Evolutionary conservation across 148 eudicot species (phyloP).

Genomic region (Rhododendron ferrugineum): DNA sequence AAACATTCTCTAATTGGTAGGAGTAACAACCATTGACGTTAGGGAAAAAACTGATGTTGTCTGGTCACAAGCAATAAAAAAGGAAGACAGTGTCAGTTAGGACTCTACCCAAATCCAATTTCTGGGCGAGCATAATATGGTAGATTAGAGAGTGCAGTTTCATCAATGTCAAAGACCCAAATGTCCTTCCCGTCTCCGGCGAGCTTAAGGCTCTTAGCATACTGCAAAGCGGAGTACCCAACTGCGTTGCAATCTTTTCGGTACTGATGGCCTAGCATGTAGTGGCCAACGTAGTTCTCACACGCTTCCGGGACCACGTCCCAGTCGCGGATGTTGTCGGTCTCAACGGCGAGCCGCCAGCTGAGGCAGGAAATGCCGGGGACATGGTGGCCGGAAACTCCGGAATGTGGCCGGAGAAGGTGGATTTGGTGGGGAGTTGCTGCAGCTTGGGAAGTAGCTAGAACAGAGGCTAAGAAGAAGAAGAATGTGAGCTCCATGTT

Average conservation of each 20-base stretch:
- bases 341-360: constrained; percentile 53
- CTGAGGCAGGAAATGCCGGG: constrained; percentile 41
- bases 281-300: constrained; percentile 45
- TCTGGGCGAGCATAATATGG: constrained; percentile 10
- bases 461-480: background rate
- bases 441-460: constrained; percentile 8
- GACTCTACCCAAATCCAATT: background rate
- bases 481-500: background rate
- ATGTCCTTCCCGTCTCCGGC: constrained; percentile 2
- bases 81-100: background rate
- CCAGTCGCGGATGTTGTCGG: constrained; percentile 46
- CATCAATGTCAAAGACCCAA: constrained; percentile 13
- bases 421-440: constrained; percentile 24
- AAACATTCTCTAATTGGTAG: background rate
- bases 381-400: constrained; percentile 25
- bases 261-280: constrained; percentile 55
- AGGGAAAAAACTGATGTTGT: background rate
- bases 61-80: background rate
- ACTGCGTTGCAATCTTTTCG: constrained; percentile 30
- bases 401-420: constrained; percentile 33
- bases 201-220: constrained; percentile 1
- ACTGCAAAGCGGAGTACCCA: constrained; percentile 21
- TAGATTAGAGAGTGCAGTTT: constrained; percentile 7
- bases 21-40: background rate
- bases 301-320: constrained; percentile 33